phyloP scores from a whole-genome alignment of 179 eudicot species.

The Beta lomatogona region DNA sequence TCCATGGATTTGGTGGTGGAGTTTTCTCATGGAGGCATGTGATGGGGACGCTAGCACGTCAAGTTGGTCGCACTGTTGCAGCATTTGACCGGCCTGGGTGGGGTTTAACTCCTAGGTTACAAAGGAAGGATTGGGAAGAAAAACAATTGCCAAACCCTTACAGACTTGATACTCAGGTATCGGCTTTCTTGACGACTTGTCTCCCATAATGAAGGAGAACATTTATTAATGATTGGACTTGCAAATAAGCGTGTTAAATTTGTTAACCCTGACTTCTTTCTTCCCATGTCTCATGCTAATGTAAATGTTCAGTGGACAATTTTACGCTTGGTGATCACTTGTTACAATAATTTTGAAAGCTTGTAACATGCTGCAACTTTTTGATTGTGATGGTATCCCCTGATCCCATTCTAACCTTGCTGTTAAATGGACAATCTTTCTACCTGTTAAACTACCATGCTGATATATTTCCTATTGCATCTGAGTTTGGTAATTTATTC shows the following conservation, averaged over 20 bases:
- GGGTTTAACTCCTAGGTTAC: slow-evolving; percentile 90
- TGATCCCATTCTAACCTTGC: too few species aligned
- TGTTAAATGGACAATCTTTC: background rate
- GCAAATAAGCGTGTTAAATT: background rate
- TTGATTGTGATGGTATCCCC: background rate
- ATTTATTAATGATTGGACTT: background rate
- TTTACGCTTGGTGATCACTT: too few species aligned
- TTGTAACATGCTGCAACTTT: background rate
- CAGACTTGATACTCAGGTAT: slow-evolving; percentile 91
- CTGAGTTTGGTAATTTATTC: background rate
- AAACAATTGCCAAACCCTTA: slow-evolving; percentile 83
- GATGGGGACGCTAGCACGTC: slow-evolving; percentile 70
- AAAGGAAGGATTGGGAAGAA: slow-evolving; percentile 78
- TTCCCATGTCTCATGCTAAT: slow-evolving; percentile 6
- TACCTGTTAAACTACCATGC: background rate
- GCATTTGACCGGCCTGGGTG: slow-evolving; percentile 99
- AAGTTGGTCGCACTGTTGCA: slow-evolving; percentile 73
- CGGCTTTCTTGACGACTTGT: slow-evolving; percentile 7
- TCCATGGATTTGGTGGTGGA: slow-evolving; percentile 98
- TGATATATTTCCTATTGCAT: background rate
- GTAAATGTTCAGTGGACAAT: background rate
- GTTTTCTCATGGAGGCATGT: slow-evolving; percentile 98
- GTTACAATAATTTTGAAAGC: background rate
- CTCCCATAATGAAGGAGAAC: background rate
- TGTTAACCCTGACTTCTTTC: too few species aligned